Evolutionary conservation across 805 yeast genomes (phyloP).

Genomic region (Komagataella pseudopastoris): DNA sequence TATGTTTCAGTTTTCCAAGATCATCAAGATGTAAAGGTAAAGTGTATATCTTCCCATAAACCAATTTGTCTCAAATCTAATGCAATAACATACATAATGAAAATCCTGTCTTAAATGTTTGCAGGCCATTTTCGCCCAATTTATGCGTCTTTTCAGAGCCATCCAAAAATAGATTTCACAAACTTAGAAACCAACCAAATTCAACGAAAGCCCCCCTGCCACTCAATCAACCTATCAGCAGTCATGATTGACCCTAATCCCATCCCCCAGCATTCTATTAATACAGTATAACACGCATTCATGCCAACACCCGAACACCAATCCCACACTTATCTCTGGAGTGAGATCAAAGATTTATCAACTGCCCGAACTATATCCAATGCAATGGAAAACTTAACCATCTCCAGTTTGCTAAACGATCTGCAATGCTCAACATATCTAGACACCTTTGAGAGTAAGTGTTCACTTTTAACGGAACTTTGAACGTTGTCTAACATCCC

Average conservation of each 20-base stretch:
- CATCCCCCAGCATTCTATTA: background rate
- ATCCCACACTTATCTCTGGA: background rate
- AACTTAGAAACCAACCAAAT: background rate
- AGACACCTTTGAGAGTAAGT: conserved; percentile 8
- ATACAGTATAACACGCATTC: too few relatives aligned
- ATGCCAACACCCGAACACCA: background rate
- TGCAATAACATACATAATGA: too few relatives aligned
- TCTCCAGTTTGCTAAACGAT: conserved; percentile 6
- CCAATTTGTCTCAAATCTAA: too few relatives aligned
- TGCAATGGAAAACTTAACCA: background rate
- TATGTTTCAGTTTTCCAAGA: too few relatives aligned
- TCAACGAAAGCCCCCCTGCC: too few relatives aligned
- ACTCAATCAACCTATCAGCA: background rate
- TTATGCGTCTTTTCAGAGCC: background rate
- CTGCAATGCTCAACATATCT: conserved; percentile 15
- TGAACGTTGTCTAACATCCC: background rate
- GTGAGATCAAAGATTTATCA: background rate
- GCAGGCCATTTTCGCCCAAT: background rate
- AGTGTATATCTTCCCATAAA: too few relatives aligned
- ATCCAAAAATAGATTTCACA: background rate
- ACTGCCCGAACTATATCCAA: background rate
- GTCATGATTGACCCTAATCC: background rate
- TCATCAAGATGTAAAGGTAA: too few relatives aligned
- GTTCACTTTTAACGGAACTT: background rate
- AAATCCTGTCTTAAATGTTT: too few relatives aligned